phyloP scores from a whole-genome alignment of 495 filamentous ascomycete species.

The Penicillium cinerascens region DNA sequence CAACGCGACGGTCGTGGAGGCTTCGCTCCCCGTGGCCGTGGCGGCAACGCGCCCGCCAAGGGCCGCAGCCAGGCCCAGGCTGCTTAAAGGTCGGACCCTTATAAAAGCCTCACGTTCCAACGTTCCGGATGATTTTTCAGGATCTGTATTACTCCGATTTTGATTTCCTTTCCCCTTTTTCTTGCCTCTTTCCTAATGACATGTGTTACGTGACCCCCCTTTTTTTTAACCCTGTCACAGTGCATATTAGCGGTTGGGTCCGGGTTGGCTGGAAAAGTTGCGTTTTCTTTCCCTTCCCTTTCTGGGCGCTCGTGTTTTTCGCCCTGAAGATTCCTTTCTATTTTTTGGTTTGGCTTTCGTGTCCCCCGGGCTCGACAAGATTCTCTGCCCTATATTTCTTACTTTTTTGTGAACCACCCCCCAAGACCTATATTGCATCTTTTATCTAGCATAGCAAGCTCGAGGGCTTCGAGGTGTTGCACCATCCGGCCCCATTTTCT shows the following conservation, averaged over 20 bases:
- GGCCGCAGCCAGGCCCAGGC: slow-evolving; percentile 49
- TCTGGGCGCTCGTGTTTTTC: slow-evolving; percentile 30
- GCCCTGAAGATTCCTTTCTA: not conserved
- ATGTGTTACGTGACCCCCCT: slow-evolving; percentile 44
- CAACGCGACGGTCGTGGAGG: slow-evolving; percentile 62
- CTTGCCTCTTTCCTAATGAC: slow-evolving; percentile 36
- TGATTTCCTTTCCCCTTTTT: slow-evolving; percentile 17
- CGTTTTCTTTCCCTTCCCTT: slow-evolving; percentile 33
- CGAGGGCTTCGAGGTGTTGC: slow-evolving; percentile 20
- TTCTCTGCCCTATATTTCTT: slow-evolving; percentile 16
- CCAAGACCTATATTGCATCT: slow-evolving; percentile 22
- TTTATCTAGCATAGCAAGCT: slow-evolving; percentile 31
- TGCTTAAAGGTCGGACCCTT: slow-evolving; percentile 31
- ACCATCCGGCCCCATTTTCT: slow-evolving; percentile 15
- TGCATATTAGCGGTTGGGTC: slow-evolving; percentile 49
- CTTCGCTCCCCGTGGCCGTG: slow-evolving; percentile 52
- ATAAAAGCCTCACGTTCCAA: not conserved
- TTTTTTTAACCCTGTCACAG: slow-evolving; percentile 32
- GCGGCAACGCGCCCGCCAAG: slow-evolving; percentile 48
- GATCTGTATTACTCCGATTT: slow-evolving; percentile 46
- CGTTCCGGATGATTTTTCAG: slow-evolving; percentile 19
- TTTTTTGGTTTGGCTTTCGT: not conserved
- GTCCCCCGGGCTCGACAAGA: slow-evolving; percentile 9
- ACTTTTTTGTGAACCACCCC: not conserved
- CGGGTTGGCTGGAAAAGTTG: slow-evolving; percentile 42